Conservation (phyloP, 129 eudicot genomes). For the Erigeron canadensis region DNA sequence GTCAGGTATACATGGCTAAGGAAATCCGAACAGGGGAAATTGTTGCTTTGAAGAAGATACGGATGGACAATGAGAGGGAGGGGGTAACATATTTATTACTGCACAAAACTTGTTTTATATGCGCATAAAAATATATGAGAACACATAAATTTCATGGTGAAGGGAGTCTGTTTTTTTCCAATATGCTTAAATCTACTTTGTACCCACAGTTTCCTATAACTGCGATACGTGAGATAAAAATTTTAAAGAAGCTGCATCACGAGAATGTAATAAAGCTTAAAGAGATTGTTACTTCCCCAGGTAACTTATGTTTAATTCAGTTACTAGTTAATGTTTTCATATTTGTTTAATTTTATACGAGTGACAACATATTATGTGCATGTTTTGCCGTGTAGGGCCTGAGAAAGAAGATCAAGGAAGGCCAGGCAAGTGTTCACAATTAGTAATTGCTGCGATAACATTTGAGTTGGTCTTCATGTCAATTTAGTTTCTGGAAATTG, state of each 20-base stretch:
- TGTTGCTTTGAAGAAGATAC: conserved; percentile 90
- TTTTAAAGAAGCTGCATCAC: conserved; percentile 83
- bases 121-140: background rate
- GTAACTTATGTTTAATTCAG: conserved; percentile 27
- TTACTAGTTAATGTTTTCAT: background rate
- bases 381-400: conserved; percentile 45
- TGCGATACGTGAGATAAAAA: conserved; percentile 90
- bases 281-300: conserved; percentile 95
- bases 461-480: background rate
- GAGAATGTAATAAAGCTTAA: conserved; percentile 80
- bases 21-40: conserved; percentile 82
- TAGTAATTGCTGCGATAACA: background rate
- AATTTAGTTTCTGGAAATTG: conserved; percentile 11
- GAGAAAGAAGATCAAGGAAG: conserved; percentile 70
- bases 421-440: conserved; percentile 44
- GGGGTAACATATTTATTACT: conserved; percentile 58
- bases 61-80: conserved; percentile 92
- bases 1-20: conserved; percentile 95
- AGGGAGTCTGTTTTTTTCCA: conserved; percentile 3
- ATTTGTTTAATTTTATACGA: background rate
- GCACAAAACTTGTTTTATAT: background rate
- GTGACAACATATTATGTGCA: background rate
- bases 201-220: conserved; percentile 80
- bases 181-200: background rate
- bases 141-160: conserved; percentile 9